A percentile compares a stretch with the other conserved stretches of the same genome.
These are phyloP conservation scores for Aciculosporium take DNA, from an alignment of 2,329 filamentous ascomycete species.

Conservation along the genomic window DNA sequence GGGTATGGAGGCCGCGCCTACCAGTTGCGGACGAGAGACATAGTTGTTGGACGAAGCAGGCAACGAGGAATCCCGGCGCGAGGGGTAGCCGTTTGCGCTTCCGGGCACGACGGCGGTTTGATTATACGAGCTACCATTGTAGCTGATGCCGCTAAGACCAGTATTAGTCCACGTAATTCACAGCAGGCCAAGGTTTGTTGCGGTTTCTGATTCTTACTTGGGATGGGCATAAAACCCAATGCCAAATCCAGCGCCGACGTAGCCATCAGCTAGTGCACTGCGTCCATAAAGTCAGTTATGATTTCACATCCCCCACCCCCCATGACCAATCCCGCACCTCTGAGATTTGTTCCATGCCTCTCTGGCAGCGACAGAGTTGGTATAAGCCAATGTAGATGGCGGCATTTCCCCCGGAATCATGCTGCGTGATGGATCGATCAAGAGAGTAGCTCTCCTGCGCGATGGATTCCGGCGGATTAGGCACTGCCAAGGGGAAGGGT, in stretches of 20 bases:
- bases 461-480: neutral
- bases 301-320: slow-evolving; percentile 2
- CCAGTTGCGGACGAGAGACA: slow-evolving; percentile 27
- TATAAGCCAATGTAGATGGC: slow-evolving; percentile 34
- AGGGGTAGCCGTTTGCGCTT: slow-evolving; percentile 20
- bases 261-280: slow-evolving; percentile 19
- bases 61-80: slow-evolving; percentile 26
- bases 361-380: slow-evolving; percentile 29
- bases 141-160: slow-evolving; percentile 27
- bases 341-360: slow-evolving; percentile 36
- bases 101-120: slow-evolving; percentile 9
- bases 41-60: slow-evolving; percentile 24
- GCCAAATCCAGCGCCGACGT: slow-evolving; percentile 21
- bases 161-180: no score
- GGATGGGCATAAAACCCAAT: slow-evolving; percentile 21
- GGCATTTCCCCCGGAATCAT: slow-evolving; percentile 29
- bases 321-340: slow-evolving; percentile 28
- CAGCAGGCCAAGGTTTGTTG: no score
- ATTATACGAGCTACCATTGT: slow-evolving; percentile 22
- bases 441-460: neutral
- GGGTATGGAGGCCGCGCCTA: slow-evolving; percentile 19
- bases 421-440: slow-evolving; percentile 8
- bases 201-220: slow-evolving; percentile 20
- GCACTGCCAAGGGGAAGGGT: neutral
- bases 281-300: slow-evolving; percentile 6